phyloP scores from a whole-genome alignment of 1,284 basidiomycete genomes.

The Apiotrichum gracile region DNA sequence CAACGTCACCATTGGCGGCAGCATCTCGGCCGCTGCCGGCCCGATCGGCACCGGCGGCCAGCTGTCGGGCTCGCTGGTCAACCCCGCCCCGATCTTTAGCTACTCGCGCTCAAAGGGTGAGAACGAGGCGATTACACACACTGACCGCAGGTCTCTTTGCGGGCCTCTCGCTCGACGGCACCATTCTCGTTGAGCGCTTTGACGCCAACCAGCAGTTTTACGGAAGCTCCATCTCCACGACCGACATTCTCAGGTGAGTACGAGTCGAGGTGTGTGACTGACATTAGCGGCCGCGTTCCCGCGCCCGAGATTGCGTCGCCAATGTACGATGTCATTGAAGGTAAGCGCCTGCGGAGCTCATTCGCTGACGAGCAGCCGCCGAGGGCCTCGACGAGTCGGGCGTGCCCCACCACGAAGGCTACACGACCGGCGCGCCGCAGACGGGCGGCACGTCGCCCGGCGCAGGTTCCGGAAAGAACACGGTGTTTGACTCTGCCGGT shows the following conservation, averaged over 20 bases:
- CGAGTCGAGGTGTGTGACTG: neutral
- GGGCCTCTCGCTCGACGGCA: conserved; percentile 90
- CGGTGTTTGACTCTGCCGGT: conserved; percentile 9
- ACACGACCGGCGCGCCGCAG: neutral
- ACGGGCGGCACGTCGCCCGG: neutral
- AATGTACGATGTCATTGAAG: conserved; percentile 91
- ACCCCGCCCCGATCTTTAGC: conserved; percentile 95
- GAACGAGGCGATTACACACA: neutral
- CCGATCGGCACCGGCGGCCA: conserved; percentile 94
- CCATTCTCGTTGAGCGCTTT: conserved; percentile 87
- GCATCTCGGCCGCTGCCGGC: conserved; percentile 75
- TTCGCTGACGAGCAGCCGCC: conserved; percentile 37
- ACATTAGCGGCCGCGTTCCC: conserved; percentile 63
- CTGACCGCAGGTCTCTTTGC: conserved; percentile 84
- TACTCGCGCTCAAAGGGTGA: conserved; percentile 90
- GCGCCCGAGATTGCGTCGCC: conserved; percentile 91
- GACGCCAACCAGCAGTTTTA: conserved; percentile 94
- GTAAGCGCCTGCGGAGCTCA: too few relatives aligned
- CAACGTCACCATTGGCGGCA: conserved; percentile 87
- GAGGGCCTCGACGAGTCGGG: conserved; percentile 56
- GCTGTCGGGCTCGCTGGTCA: conserved; percentile 76
- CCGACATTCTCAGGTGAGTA: conserved; percentile 65
- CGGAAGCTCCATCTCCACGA: conserved; percentile 80
- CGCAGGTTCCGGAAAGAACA: neutral
- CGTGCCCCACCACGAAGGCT: conserved; percentile 54